phyloP scores from a whole-genome alignment of 192 early-diverging fungal species.

The Entophlyctis helioformis region DNA sequence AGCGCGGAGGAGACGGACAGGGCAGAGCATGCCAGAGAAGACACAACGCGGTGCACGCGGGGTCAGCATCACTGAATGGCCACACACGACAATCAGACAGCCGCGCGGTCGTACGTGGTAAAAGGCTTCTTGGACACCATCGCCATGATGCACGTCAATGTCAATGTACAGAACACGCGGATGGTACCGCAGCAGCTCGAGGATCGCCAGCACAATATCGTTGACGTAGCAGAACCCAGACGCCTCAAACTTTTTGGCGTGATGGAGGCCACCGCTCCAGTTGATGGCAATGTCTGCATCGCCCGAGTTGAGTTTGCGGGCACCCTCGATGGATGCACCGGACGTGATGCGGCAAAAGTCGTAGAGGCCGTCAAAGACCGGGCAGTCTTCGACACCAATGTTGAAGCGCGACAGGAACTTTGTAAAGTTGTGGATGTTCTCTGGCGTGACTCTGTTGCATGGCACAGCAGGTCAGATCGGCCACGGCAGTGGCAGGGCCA shows the following conservation, averaged over 20 bases:
- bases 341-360: conserved; percentile 86
- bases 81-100: no score
- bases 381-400: conserved; percentile 85
- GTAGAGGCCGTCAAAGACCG: conserved; percentile 89
- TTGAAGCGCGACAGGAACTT: conserved; percentile 47
- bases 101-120: no score
- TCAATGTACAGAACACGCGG: conserved; percentile 94
- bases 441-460: conserved; percentile 32
- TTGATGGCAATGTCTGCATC: conserved; percentile 85
- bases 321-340: conserved; percentile 89
- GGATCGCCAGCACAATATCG: conserved; percentile 89
- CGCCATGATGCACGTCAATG: conserved; percentile 98
- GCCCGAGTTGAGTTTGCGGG: conserved; percentile 69
- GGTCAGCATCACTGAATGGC: no score
- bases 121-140: conserved; percentile 94
- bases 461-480: no score
- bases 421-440: conserved; percentile 27
- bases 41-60: no score
- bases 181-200: conserved; percentile 73
- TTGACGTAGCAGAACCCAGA: conserved; percentile 98
- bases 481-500: no score
- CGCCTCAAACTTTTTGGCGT: conserved; percentile 94
- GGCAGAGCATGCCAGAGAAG: no score
- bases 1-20: no score
- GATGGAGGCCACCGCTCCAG: conserved; percentile 93